These are phyloP conservation scores for Plantago ovata DNA, from an alignment of 257 asterid genomes.

Conservation along the genomic window DNA sequence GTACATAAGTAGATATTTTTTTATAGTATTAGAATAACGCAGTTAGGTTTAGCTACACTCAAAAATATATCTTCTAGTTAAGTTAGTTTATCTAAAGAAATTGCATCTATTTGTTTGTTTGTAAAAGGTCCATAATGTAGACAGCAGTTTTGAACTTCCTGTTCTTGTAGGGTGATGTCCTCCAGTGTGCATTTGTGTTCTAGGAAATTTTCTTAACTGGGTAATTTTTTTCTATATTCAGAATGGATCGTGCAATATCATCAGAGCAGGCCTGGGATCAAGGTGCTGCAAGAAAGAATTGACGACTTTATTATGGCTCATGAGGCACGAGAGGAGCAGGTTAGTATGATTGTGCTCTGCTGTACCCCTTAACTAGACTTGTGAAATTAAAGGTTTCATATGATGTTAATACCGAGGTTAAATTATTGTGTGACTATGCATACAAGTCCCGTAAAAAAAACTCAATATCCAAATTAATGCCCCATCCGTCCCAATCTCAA, in stretches of 20 bases:
- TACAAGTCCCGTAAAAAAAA: not conserved
- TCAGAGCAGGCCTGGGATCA: constrained; percentile 72
- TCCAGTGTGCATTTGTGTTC: not conserved
- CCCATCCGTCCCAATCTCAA: no score
- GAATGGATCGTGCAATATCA: constrained; percentile 79
- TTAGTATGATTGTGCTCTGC: constrained; percentile 16
- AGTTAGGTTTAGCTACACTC: not conserved
- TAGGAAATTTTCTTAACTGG: constrained; percentile 11
- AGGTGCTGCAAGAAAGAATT: constrained; percentile 72
- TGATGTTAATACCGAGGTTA: no score
- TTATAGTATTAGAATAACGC: not conserved
- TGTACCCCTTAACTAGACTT: no score
- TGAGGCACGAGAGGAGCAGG: constrained; percentile 77
- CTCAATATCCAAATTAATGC: not conserved
- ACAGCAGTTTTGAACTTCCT: not conserved
- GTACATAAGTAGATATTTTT: not conserved
- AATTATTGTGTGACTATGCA: not conserved
- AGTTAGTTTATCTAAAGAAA: not conserved
- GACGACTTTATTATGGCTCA: constrained; percentile 79
- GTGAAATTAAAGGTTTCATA: no score
- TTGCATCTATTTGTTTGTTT: not conserved
- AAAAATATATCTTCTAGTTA: constrained; percentile 3
- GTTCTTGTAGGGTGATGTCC: not conserved
- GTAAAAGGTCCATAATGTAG: not conserved
- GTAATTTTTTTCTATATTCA: constrained; percentile 28